These are phyloP conservation scores for Polyporus tsugae DNA, from an alignment of 1,284 basidiomycete species.

Conservation along the genomic window DNA sequence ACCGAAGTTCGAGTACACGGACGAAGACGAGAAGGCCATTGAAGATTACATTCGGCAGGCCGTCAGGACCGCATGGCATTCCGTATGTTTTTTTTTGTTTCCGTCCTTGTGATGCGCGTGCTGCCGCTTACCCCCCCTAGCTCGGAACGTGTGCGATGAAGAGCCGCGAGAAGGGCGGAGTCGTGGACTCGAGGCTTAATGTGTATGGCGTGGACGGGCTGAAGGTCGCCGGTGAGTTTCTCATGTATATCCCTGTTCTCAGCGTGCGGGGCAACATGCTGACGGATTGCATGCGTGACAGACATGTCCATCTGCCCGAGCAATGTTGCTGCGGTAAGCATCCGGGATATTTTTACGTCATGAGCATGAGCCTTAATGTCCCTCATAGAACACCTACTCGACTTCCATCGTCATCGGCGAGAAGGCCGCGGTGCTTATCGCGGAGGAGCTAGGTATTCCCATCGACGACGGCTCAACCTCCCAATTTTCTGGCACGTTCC, in stretches of 20 bases:
- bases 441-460: constrained; percentile 60
- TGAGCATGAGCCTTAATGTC: background rate
- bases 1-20: constrained; percentile 61
- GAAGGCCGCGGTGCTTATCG: constrained; percentile 67
- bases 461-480: constrained; percentile 10
- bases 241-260: background rate
- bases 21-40: constrained; percentile 70
- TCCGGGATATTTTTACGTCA: background rate
- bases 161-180: constrained; percentile 73
- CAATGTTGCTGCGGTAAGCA: constrained; percentile 41
- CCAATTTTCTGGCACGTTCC: background rate
- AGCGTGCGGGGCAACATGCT: background rate
- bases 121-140: constrained; percentile 15
- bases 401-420: constrained; percentile 73
- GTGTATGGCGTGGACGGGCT: constrained; percentile 78
- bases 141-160: constrained; percentile 66
- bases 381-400: constrained; percentile 66
- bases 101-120: background rate
- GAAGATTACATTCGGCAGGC: constrained; percentile 60
- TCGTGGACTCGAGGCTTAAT: constrained; percentile 72
- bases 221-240: constrained; percentile 55
- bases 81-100: constrained; percentile 24
- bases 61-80: constrained; percentile 39
- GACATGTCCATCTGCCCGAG: constrained; percentile 73
- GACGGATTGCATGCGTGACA: constrained; percentile 5